phyloP scores from a whole-genome alignment of 352 stramenopile species.

The Pythium aquatile region DNA sequence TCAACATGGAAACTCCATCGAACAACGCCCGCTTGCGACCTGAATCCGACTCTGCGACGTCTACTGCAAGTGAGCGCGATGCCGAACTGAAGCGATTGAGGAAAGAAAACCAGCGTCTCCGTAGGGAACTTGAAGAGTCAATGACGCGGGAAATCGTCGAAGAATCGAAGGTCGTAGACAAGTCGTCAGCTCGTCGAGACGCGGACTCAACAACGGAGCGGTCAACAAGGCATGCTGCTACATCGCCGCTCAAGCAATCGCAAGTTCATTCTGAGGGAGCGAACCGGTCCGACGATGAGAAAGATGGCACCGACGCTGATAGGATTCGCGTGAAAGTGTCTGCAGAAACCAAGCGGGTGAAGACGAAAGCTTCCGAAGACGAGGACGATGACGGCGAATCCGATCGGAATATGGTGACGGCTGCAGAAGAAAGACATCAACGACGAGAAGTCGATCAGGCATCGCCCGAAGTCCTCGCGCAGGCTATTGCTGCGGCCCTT shows the following conservation, averaged over 20 bases:
- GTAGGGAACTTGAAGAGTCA: constrained; percentile 31
- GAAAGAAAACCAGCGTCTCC: constrained; percentile 33
- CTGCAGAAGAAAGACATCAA: background rate
- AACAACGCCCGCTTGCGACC: background rate
- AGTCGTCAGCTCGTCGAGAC: background rate
- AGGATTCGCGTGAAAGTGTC: background rate
- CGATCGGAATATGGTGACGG: background rate
- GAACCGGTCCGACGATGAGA: background rate
- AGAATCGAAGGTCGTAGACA: background rate
- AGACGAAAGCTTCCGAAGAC: background rate
- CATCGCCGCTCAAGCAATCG: constrained; percentile 1
- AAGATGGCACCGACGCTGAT: background rate
- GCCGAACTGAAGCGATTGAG: constrained; percentile 22
- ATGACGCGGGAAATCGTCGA: background rate
- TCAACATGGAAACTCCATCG: constrained; percentile 4
- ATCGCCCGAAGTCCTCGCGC: constrained; percentile 23
- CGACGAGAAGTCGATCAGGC: constrained; percentile 4
- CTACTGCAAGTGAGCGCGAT: background rate
- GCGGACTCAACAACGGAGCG: background rate
- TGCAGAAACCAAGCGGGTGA: background rate
- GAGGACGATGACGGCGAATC: background rate
- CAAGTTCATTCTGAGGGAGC: background rate
- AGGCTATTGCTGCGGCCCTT: constrained; percentile 29
- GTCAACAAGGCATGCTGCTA: constrained; percentile 1
- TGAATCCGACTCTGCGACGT: background rate